Conservation (phyloP, 441 rosid genomes). For the Gossypium lobatum region DNA sequence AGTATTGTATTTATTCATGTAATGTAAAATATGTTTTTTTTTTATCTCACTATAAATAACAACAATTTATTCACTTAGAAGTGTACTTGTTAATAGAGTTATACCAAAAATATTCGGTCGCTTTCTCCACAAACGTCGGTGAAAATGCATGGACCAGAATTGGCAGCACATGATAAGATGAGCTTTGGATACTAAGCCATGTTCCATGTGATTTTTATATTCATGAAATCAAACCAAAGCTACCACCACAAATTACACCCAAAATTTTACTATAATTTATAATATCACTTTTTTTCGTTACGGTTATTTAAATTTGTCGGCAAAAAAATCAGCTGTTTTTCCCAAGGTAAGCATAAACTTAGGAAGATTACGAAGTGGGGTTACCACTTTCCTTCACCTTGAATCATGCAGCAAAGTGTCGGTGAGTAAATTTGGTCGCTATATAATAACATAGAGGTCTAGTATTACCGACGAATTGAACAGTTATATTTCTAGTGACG, state of each 20-base stretch:
- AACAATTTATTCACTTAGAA: neutral
- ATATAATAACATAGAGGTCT: neutral
- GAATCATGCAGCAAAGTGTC: neutral
- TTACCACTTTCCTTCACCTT: neutral
- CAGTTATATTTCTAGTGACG: neutral
- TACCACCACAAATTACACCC: neutral
- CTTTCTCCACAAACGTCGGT: slow-evolving; percentile 14
- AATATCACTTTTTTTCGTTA: neutral
- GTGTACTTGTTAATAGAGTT: neutral
- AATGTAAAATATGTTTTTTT: neutral
- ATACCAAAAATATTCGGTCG: neutral
- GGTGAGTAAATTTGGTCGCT: neutral
- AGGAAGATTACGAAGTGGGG: neutral
- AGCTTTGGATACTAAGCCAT: neutral
- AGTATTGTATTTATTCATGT: slow-evolving; percentile 8
- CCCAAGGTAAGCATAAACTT: neutral
- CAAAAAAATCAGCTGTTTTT: neutral
- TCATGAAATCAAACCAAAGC: neutral
- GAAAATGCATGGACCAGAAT: neutral
- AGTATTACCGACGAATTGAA: neutral
- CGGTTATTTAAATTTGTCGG: neutral
- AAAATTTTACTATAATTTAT: neutral
- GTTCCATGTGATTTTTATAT: neutral
- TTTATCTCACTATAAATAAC: neutral
- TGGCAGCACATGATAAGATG: neutral